These are phyloP conservation scores for Septoria petroselini DNA, from an alignment of 2,329 filamentous ascomycete genomes.

Conservation along the genomic window DNA sequence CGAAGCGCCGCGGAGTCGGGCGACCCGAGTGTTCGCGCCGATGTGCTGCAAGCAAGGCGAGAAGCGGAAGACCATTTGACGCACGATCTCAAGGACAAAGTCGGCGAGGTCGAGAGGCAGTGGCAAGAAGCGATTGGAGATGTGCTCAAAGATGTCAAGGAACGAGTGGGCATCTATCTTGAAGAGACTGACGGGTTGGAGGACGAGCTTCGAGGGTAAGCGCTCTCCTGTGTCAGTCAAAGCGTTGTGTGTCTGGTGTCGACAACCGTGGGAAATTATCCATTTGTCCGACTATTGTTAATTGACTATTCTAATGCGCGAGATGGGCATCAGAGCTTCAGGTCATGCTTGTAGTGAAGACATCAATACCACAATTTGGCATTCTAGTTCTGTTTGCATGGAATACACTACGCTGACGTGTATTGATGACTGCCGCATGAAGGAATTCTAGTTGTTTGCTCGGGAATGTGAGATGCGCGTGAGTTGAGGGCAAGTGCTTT, in stretches of 20 bases:
- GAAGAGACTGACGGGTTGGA: slow-evolving; percentile 83
- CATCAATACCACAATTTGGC: no score
- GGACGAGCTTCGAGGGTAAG: slow-evolving; percentile 53
- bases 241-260: slow-evolving; percentile 6
- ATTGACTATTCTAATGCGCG: neutral
- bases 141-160: slow-evolving; percentile 68
- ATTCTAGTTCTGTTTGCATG: no score
- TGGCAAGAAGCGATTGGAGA: slow-evolving; percentile 86
- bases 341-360: no score
- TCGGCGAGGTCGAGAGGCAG: slow-evolving; percentile 82
- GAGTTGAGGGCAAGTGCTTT: no score
- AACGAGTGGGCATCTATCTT: slow-evolving; percentile 69
- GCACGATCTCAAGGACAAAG: slow-evolving; percentile 88
- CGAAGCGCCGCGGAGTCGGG: slow-evolving; percentile 41
- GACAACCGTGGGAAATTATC: no score
- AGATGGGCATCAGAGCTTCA: neutral
- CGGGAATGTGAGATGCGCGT: no score
- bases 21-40: slow-evolving; percentile 42
- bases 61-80: slow-evolving; percentile 71
- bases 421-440: no score
- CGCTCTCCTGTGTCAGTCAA: neutral
- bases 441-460: no score
- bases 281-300: no score
- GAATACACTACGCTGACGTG: no score
- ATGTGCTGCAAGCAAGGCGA: slow-evolving; percentile 58